These are phyloP conservation scores for Fomitopsis serialis DNA, from an alignment of 768 basidiomycete species.

Conservation along the genomic window DNA sequence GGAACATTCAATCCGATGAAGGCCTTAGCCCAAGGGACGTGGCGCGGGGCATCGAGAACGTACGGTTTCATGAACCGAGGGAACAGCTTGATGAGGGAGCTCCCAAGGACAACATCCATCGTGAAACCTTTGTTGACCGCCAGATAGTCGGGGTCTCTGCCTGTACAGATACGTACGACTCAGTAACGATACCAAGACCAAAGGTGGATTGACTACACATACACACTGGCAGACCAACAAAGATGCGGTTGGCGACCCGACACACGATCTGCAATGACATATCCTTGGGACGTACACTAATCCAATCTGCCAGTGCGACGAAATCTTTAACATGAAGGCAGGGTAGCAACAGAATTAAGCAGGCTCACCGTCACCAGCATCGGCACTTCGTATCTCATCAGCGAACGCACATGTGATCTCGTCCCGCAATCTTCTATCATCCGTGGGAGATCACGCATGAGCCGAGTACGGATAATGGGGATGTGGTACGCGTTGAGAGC, in stretches of 20 bases:
- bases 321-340: background rate
- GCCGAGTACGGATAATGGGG: constrained; percentile 20
- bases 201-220: constrained; percentile 3
- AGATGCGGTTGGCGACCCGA: constrained; percentile 35
- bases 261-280: constrained; percentile 30
- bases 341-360: background rate
- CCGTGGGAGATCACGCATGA: constrained; percentile 32
- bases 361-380: background rate
- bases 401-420: constrained; percentile 38
- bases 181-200: background rate
- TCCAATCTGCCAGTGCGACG: constrained; percentile 33
- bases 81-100: constrained; percentile 28
- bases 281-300: constrained; percentile 16
- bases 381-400: constrained; percentile 18
- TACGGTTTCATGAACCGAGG: constrained; percentile 41
- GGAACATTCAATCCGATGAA: background rate
- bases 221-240: constrained; percentile 44
- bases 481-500: constrained; percentile 25
- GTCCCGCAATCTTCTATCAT: constrained; percentile 36
- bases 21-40: background rate
- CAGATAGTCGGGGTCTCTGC: constrained; percentile 36
- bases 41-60: constrained; percentile 16
- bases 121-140: constrained; percentile 31
- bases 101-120: constrained; percentile 27
- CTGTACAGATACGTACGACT: constrained; percentile 17